Evolutionary conservation across 2,329 filamentous ascomycete genomes (phyloP).

Genomic region (Botrytis hyacinthi): DNA sequence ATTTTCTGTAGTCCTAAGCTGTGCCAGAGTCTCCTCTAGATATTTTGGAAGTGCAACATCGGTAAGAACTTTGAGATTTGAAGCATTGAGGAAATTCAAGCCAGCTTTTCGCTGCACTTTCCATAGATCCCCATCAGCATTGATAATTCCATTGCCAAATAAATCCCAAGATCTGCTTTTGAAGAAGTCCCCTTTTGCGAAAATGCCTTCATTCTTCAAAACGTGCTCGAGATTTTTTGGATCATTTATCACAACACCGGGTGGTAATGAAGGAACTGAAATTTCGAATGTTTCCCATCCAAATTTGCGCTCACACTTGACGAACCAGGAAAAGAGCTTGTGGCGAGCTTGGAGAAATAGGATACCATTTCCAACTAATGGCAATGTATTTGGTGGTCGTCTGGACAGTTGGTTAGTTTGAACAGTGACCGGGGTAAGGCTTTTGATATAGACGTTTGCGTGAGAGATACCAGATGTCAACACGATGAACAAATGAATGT

Average conservation of each 20-base stretch:
- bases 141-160: slow-evolving; percentile 66
- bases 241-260: slow-evolving; percentile 61
- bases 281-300: slow-evolving; percentile 62
- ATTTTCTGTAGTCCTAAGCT: slow-evolving; percentile 39
- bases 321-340: slow-evolving; percentile 62
- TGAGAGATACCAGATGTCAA: not conserved
- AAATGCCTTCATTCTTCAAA: slow-evolving; percentile 58
- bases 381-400: slow-evolving; percentile 41
- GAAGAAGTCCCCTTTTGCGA: slow-evolving; percentile 62
- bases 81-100: slow-evolving; percentile 54
- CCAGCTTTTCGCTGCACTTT: slow-evolving; percentile 62
- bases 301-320: slow-evolving; percentile 54
- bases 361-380: slow-evolving; percentile 59
- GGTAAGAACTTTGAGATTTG: slow-evolving; percentile 57
- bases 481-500: not conserved
- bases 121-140: slow-evolving; percentile 63
- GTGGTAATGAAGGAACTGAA: slow-evolving; percentile 59
- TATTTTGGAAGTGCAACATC: slow-evolving; percentile 56
- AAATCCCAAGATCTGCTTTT: slow-evolving; percentile 59
- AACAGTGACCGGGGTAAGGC: not conserved
- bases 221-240: slow-evolving; percentile 62
- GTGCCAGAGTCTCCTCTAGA: slow-evolving; percentile 45
- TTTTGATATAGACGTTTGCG: not conserved
- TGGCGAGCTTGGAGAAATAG: slow-evolving; percentile 59
- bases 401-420: slow-evolving; percentile 23